A percentile compares a stretch with the other conserved stretches of the same genome.
These are phyloP conservation scores for Fusarium cyanostomum DNA, from an alignment of 2,329 filamentous ascomycete species.

Conservation along the genomic window DNA sequence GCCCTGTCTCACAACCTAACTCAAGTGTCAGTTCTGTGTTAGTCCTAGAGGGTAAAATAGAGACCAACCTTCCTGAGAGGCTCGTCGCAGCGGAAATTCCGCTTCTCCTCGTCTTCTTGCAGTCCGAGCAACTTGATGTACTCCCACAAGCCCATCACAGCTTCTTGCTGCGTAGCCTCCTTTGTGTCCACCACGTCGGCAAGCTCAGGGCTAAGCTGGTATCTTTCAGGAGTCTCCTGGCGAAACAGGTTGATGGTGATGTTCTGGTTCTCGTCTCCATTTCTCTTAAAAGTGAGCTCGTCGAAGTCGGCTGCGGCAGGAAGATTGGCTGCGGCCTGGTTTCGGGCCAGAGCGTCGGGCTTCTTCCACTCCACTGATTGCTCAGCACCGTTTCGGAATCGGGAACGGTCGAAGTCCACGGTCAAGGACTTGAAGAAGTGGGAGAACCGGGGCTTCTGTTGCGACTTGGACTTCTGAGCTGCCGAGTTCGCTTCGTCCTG, in stretches of 20 bases:
- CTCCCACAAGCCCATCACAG: constrained; percentile 93
- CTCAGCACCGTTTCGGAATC: constrained; percentile 63
- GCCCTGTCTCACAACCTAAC: constrained; percentile 75
- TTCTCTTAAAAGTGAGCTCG: constrained; percentile 88
- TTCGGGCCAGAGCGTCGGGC: constrained; percentile 66
- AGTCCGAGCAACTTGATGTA: constrained; percentile 88
- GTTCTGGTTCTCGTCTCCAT: constrained; percentile 91
- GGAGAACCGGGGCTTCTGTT: constrained; percentile 68
- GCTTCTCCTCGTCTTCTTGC: constrained; percentile 94
- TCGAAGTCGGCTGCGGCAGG: constrained; percentile 83
- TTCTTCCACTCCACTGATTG: constrained; percentile 87
- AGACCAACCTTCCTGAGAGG: constrained; percentile 75
- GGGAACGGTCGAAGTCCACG: constrained; percentile 75
- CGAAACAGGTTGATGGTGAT: constrained; percentile 86
- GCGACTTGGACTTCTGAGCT: constrained; percentile 48
- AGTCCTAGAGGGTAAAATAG: not conserved
- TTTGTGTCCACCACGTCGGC: constrained; percentile 86
- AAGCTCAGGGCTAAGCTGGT: constrained; percentile 78
- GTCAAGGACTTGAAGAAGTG: constrained; percentile 85
- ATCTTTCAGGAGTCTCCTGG: constrained; percentile 88
- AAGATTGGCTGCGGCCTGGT: constrained; percentile 48
- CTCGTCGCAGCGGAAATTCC: constrained; percentile 90
- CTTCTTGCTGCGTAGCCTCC: constrained; percentile 87
- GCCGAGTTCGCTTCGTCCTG: constrained; percentile 43
- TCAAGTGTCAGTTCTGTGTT: constrained; percentile 37